Evolutionary conservation across 305 asterid species (phyloP).

Genomic region (Rubia occidens): DNA sequence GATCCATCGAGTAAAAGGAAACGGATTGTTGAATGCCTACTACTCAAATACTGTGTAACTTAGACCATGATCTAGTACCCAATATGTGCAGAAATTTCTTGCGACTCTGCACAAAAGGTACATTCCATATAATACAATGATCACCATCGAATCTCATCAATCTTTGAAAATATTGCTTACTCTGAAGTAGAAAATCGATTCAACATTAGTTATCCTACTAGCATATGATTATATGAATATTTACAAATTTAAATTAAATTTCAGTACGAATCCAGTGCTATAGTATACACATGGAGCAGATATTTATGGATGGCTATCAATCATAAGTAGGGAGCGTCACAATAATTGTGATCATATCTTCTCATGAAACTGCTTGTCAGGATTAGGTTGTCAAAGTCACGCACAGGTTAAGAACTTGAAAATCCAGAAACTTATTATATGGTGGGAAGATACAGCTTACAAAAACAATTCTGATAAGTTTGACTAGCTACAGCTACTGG

Average conservation of each 20-base stretch:
- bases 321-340: neutral
- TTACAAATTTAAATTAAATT: neutral
- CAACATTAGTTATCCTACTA: neutral
- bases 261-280: neutral
- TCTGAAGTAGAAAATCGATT: too few relatives aligned
- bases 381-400: too few relatives aligned
- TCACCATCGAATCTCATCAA: neutral
- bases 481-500: too few relatives aligned
- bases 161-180: neutral
- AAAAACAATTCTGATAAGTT: too few relatives aligned
- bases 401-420: too few relatives aligned
- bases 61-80: neutral
- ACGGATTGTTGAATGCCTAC: neutral
- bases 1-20: neutral
- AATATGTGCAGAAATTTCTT: neutral
- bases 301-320: neutral
- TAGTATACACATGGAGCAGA: neutral
- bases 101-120: neutral
- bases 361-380: neutral
- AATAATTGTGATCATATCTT: neutral
- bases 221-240: neutral
- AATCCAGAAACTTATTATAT: too few relatives aligned
- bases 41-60: conserved; percentile 4
- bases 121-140: neutral
- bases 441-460: too few relatives aligned